phyloP scores from a whole-genome alignment of 2,329 filamentous ascomycete species.

The Coleophoma crateriformis region DNA sequence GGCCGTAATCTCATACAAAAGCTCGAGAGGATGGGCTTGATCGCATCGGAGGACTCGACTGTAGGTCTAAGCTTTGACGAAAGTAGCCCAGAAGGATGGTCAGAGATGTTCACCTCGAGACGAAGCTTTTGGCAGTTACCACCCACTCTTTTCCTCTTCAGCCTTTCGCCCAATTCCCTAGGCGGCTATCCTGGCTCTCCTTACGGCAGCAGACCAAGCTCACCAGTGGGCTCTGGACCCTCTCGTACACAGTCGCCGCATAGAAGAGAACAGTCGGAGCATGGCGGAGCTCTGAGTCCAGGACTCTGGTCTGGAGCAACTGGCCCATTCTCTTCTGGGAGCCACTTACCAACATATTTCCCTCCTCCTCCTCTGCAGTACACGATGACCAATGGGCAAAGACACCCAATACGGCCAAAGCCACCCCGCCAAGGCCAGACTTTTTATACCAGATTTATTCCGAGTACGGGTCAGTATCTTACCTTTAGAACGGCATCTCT shows the following conservation, averaged over 20 bases:
- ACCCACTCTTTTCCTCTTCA: conserved; percentile 81
- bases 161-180: conserved; percentile 51
- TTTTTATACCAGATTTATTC: conserved; percentile 85
- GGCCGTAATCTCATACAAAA: conserved; percentile 78
- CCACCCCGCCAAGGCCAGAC: conserved; percentile 85
- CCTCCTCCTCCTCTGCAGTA: conserved; percentile 81
- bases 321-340: conserved; percentile 75
- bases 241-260: conserved; percentile 22
- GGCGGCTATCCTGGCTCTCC: conserved; percentile 44
- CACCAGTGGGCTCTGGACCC: conserved; percentile 36
- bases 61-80: conserved; percentile 63
- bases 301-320: conserved; percentile 32
- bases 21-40: conserved; percentile 87
- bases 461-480: conserved; percentile 76
- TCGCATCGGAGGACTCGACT: conserved; percentile 68
- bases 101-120: conserved; percentile 74
- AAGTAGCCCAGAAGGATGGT: conserved; percentile 62
- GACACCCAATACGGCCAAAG: conserved; percentile 83
- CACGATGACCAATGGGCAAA: conserved; percentile 68
- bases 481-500: conserved; percentile 81
- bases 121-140: conserved; percentile 91
- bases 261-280: conserved; percentile 27
- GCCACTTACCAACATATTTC: conserved; percentile 86
- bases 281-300: conserved; percentile 31
- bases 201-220: conserved; percentile 45